Evolutionary conservation across 352 stramenopile genomes (phyloP).

Genomic region (Globisporangium lucens): DNA sequence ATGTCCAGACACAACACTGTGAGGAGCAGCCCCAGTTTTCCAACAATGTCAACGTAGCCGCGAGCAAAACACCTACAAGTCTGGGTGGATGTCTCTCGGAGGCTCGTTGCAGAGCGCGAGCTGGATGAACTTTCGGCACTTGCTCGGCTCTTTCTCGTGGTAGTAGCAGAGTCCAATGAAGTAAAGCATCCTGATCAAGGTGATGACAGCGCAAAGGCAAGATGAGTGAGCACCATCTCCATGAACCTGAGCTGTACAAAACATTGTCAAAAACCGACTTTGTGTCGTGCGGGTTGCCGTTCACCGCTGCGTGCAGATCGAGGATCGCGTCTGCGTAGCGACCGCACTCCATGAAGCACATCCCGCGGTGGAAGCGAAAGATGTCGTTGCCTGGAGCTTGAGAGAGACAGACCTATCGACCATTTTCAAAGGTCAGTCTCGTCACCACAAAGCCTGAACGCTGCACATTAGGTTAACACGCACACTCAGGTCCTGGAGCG

Average conservation of each 20-base stretch:
- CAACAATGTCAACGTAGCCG: not conserved
- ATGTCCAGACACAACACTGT: not conserved
- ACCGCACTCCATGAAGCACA: conserved; percentile 58
- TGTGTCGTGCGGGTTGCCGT: conserved; percentile 31
- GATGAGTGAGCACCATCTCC: not conserved
- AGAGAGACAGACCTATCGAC: conserved; percentile 34
- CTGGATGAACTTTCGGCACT: conserved; percentile 52
- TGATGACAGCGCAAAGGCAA: not conserved
- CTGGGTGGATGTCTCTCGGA: conserved; percentile 31
- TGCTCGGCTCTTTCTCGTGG: conserved; percentile 36
- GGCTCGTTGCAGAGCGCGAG: conserved; percentile 31
- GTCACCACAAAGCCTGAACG: too few species aligned
- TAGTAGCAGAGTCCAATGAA: conserved; percentile 64
- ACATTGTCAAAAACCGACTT: conserved; percentile 6
- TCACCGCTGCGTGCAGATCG: conserved; percentile 48
- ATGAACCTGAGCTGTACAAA: not conserved
- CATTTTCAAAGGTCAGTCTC: not conserved
- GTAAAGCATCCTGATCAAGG: conserved; percentile 45
- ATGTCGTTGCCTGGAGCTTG: conserved; percentile 46
- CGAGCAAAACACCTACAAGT: conserved; percentile 43
- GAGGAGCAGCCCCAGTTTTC: not conserved
- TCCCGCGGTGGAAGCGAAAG: conserved; percentile 60
- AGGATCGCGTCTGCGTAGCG: conserved; percentile 46
- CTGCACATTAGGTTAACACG: too few species aligned
- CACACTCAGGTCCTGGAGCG: conserved; percentile 60